These are phyloP conservation scores for Pezicula neosporulosa DNA, from an alignment of 2,329 filamentous ascomycete genomes.

Conservation along the genomic window DNA sequence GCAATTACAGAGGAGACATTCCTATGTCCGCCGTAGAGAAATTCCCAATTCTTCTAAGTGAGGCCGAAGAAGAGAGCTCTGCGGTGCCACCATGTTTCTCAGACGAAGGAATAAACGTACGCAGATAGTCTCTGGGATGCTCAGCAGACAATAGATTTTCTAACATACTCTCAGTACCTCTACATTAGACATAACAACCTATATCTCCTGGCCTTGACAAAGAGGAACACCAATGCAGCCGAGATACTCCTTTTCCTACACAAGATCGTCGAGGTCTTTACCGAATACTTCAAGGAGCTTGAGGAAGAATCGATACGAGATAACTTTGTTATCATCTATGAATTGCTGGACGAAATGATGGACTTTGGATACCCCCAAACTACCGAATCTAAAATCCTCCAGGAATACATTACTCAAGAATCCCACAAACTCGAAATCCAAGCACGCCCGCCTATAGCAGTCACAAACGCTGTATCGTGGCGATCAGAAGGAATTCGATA, in stretches of 20 bases:
- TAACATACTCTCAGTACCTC: conserved; percentile 65
- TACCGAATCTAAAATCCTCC: conserved; percentile 95
- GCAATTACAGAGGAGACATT: conserved; percentile 97
- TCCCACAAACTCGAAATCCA: conserved; percentile 98
- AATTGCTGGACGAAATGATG: conserved; percentile 99
- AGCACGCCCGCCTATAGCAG: conserved; percentile 91
- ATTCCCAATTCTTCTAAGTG: conserved; percentile 91
- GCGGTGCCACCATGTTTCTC: conserved; percentile 97
- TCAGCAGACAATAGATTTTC: conserved; percentile 4
- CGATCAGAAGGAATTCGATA: conserved; percentile 96
- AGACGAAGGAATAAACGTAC: conserved; percentile 94
- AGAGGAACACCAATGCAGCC: conserved; percentile 97
- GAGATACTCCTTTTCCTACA: conserved; percentile 98
- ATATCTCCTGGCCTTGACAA: conserved; percentile 94
- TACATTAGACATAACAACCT: conserved; percentile 99
- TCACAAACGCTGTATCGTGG: conserved; percentile 98
- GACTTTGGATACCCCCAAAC: conserved; percentile 99
- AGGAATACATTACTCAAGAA: conserved; percentile 99
- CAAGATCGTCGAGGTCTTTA: conserved; percentile 98
- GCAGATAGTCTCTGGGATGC: conserved; percentile 25
- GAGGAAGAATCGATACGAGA: conserved; percentile 98
- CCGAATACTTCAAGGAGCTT: conserved; percentile 98
- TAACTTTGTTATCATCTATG: conserved; percentile 99
- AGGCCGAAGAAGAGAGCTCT: conserved; percentile 98
- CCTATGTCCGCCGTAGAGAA: conserved; percentile 99